Evolutionary conservation across 345 rosid genomes (phyloP).

Genomic region (Gossypium arboreum): DNA sequence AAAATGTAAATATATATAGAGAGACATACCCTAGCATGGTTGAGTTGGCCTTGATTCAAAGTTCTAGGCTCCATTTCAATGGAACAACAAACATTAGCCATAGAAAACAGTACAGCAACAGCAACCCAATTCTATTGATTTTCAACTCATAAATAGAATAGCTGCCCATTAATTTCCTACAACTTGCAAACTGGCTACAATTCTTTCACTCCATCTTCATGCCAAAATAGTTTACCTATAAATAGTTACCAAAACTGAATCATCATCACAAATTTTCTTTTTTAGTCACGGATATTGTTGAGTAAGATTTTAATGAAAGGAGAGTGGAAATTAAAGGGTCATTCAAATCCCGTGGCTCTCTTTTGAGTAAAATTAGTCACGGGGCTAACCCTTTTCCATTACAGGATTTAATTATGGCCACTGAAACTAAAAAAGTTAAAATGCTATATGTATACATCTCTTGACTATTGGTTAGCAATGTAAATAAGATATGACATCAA

Average conservation of each 20-base stretch:
- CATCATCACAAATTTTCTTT: not conserved
- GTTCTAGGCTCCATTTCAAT: constrained; percentile 21
- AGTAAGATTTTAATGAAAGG: not conserved
- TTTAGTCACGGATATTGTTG: not conserved
- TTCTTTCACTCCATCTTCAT: not conserved
- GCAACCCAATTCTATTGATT: not conserved
- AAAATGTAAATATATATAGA: no score
- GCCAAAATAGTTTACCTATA: not conserved
- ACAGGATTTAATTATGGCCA: no score
- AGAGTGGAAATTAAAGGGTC: no score
- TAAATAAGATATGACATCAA: no score
- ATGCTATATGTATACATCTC: no score
- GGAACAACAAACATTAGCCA: constrained; percentile 19
- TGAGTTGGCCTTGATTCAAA: constrained; percentile 17
- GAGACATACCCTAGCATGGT: not conserved
- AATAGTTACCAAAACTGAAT: not conserved
- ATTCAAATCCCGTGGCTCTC: no score
- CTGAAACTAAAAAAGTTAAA: no score
- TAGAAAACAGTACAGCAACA: not conserved
- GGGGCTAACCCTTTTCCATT: no score
- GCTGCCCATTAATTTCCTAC: constrained; percentile 6
- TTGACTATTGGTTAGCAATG: no score
- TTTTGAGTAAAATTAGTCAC: no score
- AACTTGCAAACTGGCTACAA: not conserved
- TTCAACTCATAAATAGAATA: constrained; percentile 3